A percentile compares a stretch with the other conserved stretches of the same genome.
These are phyloP conservation scores for Hypoxylon sp. DNA, from an alignment of 2,329 filamentous ascomycete genomes.

Conservation along the genomic window DNA sequence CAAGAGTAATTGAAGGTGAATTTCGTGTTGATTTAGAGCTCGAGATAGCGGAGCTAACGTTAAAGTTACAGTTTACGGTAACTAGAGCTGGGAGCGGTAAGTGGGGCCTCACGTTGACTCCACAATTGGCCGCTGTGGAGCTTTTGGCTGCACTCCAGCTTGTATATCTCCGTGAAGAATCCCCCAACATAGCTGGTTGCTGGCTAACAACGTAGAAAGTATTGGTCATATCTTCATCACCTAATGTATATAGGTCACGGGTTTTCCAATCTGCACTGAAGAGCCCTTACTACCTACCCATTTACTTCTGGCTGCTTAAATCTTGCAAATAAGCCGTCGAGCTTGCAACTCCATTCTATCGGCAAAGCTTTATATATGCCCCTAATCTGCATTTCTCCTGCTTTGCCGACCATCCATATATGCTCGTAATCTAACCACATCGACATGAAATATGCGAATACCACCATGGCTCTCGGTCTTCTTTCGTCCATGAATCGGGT, in stretches of 20 bases:
- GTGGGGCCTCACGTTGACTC: constrained; percentile 9
- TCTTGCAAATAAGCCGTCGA: constrained; percentile 54
- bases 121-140: constrained; percentile 32
- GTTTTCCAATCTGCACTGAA: background rate
- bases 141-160: constrained; percentile 5
- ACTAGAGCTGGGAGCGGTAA: constrained; percentile 12
- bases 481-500: constrained; percentile 55
- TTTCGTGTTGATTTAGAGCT: background rate
- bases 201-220: background rate
- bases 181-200: background rate
- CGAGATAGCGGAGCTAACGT: background rate
- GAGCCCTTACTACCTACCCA: constrained; percentile 13
- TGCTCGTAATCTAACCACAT: constrained; percentile 56
- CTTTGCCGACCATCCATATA: constrained; percentile 57
- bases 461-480: constrained; percentile 57
- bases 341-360: constrained; percentile 55
- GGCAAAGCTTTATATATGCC: constrained; percentile 57
- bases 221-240: constrained; percentile 8
- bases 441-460: constrained; percentile 59
- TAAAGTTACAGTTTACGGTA: constrained; percentile 3
- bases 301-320: constrained; percentile 47
- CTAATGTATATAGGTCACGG: background rate
- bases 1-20: background rate
- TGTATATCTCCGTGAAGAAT: background rate
- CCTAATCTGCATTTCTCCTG: constrained; percentile 57